A percentile compares a stretch with the other conserved stretches of the same genome.
phyloP scores from a whole-genome alignment of 1,284 basidiomycete species.

The Ceratobasidium sp. region DNA sequence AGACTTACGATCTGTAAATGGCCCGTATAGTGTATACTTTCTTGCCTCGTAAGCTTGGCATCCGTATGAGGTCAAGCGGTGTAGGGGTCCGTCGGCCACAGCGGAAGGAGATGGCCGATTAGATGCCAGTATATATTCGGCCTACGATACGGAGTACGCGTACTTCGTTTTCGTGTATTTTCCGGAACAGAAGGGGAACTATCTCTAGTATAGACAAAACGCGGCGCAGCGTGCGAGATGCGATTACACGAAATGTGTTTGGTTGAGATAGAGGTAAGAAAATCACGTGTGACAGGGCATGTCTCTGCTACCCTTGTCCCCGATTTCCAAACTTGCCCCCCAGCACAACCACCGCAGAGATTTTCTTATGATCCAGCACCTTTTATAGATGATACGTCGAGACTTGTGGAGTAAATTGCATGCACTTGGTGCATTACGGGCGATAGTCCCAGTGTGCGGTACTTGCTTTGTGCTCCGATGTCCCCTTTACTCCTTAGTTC shows the following conservation, averaged over 20 bases:
- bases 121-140: not conserved
- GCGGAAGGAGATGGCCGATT: not conserved
- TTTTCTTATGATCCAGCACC: not conserved
- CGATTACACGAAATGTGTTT: not conserved
- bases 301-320: not conserved
- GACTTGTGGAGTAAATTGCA: not conserved
- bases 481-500: not conserved
- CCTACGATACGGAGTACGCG: not conserved
- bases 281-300: not conserved
- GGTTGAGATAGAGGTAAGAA: not conserved
- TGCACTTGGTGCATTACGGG: not conserved
- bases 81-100: not conserved
- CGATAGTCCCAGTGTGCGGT: not conserved
- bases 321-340: not conserved
- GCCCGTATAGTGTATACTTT: conserved; percentile 62
- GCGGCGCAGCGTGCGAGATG: not conserved
- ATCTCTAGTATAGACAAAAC: not conserved
- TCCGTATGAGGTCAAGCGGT: conserved; percentile 41
- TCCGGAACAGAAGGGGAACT: not conserved
- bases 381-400: not conserved
- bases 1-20: too few relatives aligned
- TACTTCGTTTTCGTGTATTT: conserved; percentile 16
- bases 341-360: too few relatives aligned
- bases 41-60: conserved; percentile 74
- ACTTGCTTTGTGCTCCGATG: not conserved